A percentile compares a stretch with the other conserved stretches of the same genome.
phyloP scores from a whole-genome alignment of 2,329 filamentous ascomycete genomes.

The Fusarium denticulatum region DNA sequence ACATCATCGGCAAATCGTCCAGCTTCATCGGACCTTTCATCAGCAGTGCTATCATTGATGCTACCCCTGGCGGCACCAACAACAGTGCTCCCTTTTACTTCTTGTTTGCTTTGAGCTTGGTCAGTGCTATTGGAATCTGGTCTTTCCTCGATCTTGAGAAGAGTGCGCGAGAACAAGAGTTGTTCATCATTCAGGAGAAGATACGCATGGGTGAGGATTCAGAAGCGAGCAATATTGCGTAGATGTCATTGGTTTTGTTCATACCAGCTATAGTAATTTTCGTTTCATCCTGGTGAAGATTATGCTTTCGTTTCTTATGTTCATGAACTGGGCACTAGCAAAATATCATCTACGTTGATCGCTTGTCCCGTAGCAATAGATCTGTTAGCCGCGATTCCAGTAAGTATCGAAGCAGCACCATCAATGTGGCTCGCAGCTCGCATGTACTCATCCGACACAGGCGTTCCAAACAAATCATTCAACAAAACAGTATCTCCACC shows the following conservation, averaged over 20 bases:
- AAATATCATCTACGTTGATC: slow-evolving; percentile 64
- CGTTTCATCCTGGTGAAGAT: not conserved
- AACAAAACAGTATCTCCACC: slow-evolving; percentile 68
- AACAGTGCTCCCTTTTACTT: slow-evolving; percentile 74
- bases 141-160: slow-evolving; percentile 69
- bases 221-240: not conserved
- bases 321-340: slow-evolving; percentile 39
- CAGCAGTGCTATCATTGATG: slow-evolving; percentile 75
- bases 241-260: not conserved
- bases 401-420: slow-evolving; percentile 67
- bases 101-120: slow-evolving; percentile 65
- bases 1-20: slow-evolving; percentile 74
- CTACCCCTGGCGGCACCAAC: slow-evolving; percentile 61
- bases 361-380: slow-evolving; percentile 67
- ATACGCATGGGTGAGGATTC: slow-evolving; percentile 25
- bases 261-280: not conserved
- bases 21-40: slow-evolving; percentile 76
- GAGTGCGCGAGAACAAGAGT: slow-evolving; percentile 67
- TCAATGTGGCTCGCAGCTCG: slow-evolving; percentile 68
- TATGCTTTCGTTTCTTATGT: not conserved
- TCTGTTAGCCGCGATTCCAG: slow-evolving; percentile 67
- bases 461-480: slow-evolving; percentile 66
- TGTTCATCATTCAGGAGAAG: slow-evolving; percentile 57
- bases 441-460: slow-evolving; percentile 60
- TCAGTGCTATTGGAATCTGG: slow-evolving; percentile 63